Evolutionary conservation across 768 basidiomycete species (phyloP).

Genomic region (Lentinula raphanica): DNA sequence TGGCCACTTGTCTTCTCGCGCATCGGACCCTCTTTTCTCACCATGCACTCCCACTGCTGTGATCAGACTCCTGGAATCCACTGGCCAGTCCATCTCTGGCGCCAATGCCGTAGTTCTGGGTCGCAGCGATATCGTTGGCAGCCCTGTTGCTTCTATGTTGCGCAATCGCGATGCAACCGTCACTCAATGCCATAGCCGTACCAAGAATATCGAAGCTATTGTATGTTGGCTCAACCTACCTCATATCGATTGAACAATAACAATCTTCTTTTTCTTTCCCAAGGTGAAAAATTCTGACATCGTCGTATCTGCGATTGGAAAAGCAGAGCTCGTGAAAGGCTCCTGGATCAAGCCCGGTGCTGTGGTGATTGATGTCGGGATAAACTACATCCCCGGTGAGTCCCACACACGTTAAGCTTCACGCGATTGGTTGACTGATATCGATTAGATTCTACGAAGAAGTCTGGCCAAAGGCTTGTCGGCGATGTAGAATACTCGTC

Average conservation of each 20-base stretch:
- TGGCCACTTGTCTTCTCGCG: conserved; percentile 87
- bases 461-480: conserved; percentile 91
- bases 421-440: neutral
- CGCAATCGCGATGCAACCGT: conserved; percentile 91
- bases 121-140: conserved; percentile 96
- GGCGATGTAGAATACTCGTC: conserved; percentile 89
- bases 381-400: conserved; percentile 88
- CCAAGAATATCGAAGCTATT: conserved; percentile 73
- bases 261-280: conserved; percentile 7
- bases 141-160: conserved; percentile 87
- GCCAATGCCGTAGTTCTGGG: conserved; percentile 89
- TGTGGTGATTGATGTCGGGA: conserved; percentile 96
- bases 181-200: conserved; percentile 94
- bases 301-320: conserved; percentile 94
- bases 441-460: conserved; percentile 73
- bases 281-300: conserved; percentile 87
- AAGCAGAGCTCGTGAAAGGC: conserved; percentile 85
- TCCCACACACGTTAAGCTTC: conserved; percentile 5
- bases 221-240: conserved; percentile 36
- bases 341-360: conserved; percentile 95
- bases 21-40: conserved; percentile 81
- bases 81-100: conserved; percentile 73
- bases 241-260: neutral
- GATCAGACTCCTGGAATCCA: conserved; percentile 83
- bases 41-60: conserved; percentile 96